Base-by-base conservation (phyloP, 192 early-diverging fungal species). In the Gamsiella multidivaricata region DNA sequence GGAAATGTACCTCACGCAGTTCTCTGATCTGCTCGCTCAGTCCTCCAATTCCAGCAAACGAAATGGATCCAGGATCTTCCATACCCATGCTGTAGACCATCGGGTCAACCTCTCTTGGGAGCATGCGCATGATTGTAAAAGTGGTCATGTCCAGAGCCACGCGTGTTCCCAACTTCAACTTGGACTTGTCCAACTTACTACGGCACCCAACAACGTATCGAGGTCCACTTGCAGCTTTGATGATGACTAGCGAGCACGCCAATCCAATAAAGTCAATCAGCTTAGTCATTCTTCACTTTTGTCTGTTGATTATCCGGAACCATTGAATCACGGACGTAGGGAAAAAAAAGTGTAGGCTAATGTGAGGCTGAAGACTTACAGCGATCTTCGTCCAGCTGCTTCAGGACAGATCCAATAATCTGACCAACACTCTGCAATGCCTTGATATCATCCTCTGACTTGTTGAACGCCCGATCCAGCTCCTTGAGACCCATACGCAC, bases 131-230 rank as follows among this genome's bases (percentile, higher is more conserved):
- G 65, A 99, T 99, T 20, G 98, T 99, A 67, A 99, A 85, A 6
- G 98, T 99, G 25, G 98, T 99, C 95, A 99, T 99, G 80, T 99
- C 98, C 55, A 99, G 85, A 5, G 98, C 91, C 20, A 99, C 98
- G 45, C 98, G 94, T 37, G 95, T 89, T 22, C 96, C 96, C 69
- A 94, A 93, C 79, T 96, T 97, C 31, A 99, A 85, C 70, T 98
- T 96, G 43, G 91, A 92, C 82, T 98, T 98, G 61, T 95, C 91
- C 42, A 99, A 88, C 65, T 93, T 95, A 64, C 90, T 95, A 4
- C 98, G 86, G 81, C 97, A 98, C 8, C 97, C 97, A n/a, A 99
- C 98, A 34, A 99, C 95, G 80, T 99, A 98, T 37, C 98, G 92
- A 31, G 98, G 97, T 3, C 98, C 98, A 62, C 88, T 93, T 31